Percentiles rank a stretch among this genome's conserved stretches.
phyloP scores from a whole-genome alignment of 768 basidiomycete genomes.

The Trametes gibbosa region DNA sequence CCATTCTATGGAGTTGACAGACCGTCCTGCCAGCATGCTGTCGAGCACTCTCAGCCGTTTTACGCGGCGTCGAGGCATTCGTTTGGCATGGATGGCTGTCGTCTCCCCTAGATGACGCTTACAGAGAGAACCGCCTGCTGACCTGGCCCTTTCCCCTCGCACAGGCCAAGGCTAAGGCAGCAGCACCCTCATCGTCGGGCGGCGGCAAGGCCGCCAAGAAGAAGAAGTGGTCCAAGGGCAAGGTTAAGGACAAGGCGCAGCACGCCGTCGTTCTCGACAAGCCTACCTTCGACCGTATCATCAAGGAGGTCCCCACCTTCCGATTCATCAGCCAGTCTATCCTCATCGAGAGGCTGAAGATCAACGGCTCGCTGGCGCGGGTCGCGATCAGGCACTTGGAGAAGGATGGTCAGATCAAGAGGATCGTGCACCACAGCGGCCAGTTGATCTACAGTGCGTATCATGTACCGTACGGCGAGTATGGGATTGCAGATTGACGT shows the following conservation, averaged over 20 bases:
- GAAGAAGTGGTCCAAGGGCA: conserved; percentile 99
- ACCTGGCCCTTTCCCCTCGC: background rate
- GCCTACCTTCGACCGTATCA: conserved; percentile 85
- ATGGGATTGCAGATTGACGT: background rate
- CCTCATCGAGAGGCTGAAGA: conserved; percentile 97
- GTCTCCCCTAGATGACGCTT: conserved; percentile 24
- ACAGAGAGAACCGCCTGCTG: conserved; percentile 4
- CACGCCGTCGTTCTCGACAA: conserved; percentile 97
- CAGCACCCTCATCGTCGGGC: conserved; percentile 60
- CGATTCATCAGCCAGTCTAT: conserved; percentile 97
- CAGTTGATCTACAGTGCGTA: conserved; percentile 95
- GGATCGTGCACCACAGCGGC: conserved; percentile 91
- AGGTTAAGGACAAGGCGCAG: conserved; percentile 99
- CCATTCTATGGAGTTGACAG: background rate
- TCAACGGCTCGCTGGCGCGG: conserved; percentile 93
- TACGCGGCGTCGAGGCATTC: background rate
- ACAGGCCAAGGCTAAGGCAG: conserved; percentile 68
- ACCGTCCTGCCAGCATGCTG: background rate
- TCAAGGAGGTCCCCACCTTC: conserved; percentile 99
- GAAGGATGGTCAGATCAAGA: conserved; percentile 93
- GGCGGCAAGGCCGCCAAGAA: conserved; percentile 94
- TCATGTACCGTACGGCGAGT: conserved; percentile 6
- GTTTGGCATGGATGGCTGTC: conserved; percentile 28
- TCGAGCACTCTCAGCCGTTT: background rate
- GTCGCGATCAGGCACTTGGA: conserved; percentile 88